These are phyloP conservation scores for Aspergillus nomiae DNA, from an alignment of 2,329 filamentous ascomycete genomes.

Conservation along the genomic window DNA sequence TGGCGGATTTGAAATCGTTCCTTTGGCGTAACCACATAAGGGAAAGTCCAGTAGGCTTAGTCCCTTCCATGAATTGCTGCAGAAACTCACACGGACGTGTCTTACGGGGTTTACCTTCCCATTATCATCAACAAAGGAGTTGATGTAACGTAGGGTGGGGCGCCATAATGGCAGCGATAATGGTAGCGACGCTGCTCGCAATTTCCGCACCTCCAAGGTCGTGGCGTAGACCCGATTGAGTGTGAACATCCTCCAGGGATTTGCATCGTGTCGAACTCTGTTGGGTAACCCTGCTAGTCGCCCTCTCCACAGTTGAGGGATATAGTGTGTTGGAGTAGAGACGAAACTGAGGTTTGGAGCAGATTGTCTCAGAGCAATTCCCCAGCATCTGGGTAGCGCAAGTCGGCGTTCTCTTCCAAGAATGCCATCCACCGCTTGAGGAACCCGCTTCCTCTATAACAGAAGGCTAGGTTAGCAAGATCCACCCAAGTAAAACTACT, in stretches of 20 bases:
- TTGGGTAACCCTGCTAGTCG: not conserved
- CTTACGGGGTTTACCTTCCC: not conserved
- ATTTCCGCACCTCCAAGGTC: not conserved
- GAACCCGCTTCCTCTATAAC: constrained; percentile 74
- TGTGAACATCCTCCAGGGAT: not conserved
- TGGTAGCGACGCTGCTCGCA: not conserved
- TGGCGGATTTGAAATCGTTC: not conserved
- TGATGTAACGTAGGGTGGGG: not conserved
- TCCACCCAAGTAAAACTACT: not conserved
- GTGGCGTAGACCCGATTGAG: not conserved
- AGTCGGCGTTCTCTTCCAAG: constrained; percentile 84
- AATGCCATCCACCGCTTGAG: constrained; percentile 89
- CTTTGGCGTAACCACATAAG: not conserved
- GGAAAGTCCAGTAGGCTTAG: not conserved
- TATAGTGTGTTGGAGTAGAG: not conserved
- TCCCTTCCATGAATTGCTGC: not conserved
- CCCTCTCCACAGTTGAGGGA: not conserved
- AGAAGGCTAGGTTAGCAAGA: constrained; percentile 5
- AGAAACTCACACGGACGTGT: not conserved
- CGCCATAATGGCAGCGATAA: not conserved
- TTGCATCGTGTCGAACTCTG: not conserved
- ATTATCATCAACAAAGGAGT: not conserved
- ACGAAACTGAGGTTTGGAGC: not conserved
- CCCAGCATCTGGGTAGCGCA: constrained; percentile 75
- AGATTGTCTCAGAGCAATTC: constrained; percentile 32